Evolutionary conservation across 495 filamentous ascomycete species (phyloP), one percentile per base, ranked within the genome.

Genomic region (Podospora conica): DNA sequence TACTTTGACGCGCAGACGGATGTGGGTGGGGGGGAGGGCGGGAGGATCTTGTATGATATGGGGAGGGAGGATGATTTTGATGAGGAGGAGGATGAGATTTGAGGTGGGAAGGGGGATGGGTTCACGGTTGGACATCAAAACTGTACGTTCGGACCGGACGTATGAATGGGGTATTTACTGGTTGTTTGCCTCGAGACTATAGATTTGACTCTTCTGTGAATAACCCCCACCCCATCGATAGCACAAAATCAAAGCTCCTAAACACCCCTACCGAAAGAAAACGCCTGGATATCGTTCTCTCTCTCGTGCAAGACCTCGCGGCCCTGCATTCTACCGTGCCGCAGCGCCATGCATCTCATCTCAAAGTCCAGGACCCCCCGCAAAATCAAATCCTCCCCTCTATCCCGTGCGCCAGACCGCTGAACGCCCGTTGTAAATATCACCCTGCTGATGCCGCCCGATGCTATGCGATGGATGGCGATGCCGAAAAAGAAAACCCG

Each of bases 71-170:
- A 98, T 80, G 96, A 98, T 77, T 98, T 96, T 76, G 95, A 98
- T 73, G 95, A 98, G 67, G 96, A 98, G 78, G 96, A 98, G 74
- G 95, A 98, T 82, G 96, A 98, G 77, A 93, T 97, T 61, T 96
- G 24, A 53, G 48, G 55, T 12, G 22, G 21, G 10, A 24, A 3
- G 20, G 77, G 77, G 57, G 11, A 27, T 10, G 11, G 24, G 8
- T 28, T 18, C 5, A 53, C 15, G 54, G n/a, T 7, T 33, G 9
- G 8, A 27, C 54, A 7, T 40, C 33, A 4, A 40, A 6, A 40
- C 15, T 0, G 4, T n/a, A n/a, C 12, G 12, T 18, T 40, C 12
- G n/a, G n/a, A n/a, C 6, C 15, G 33, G 33, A 40, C 12, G 5
- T 6, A 18, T 48, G 18, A 48, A 48, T n/a, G 40, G 29, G 40